phyloP scores from a whole-genome alignment of 805 yeast genomes.

The Ogataea pignaliae region DNA sequence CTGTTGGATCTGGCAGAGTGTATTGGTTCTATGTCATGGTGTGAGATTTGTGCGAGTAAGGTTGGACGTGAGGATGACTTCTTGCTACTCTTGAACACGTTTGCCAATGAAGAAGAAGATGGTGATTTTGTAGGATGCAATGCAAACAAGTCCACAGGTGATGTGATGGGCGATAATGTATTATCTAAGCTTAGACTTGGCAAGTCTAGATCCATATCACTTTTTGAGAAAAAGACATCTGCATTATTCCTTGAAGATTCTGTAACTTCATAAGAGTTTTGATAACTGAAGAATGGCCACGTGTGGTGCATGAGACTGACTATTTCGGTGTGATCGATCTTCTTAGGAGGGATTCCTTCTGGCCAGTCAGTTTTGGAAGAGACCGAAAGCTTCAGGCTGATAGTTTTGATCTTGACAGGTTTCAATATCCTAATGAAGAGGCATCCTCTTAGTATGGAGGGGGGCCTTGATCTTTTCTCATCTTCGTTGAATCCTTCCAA shows the following conservation, averaged over 20 bases:
- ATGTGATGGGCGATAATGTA: conserved; percentile 26
- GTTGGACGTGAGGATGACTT: conserved; percentile 20
- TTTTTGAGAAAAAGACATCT: conserved; percentile 36
- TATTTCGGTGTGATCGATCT: conserved; percentile 58
- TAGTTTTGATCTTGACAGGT: conserved; percentile 64
- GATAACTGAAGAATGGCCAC: conserved; percentile 78
- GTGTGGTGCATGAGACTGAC: conserved; percentile 69
- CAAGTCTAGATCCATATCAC: conserved; percentile 29
- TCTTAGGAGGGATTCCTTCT: conserved; percentile 94
- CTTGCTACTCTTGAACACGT: conserved; percentile 25
- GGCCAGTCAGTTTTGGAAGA: conserved; percentile 88
- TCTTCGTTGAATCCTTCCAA: conserved; percentile 74
- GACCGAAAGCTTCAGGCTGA: conserved; percentile 63
- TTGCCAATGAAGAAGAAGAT: conserved; percentile 23
- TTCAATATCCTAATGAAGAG: conserved; percentile 65
- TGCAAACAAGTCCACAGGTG: conserved; percentile 15
- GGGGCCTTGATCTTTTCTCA: conserved; percentile 64
- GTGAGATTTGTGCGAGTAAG: conserved; percentile 9
- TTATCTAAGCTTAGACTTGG: conserved; percentile 34
- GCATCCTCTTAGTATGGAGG: conserved; percentile 78
- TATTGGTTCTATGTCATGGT: conserved; percentile 15
- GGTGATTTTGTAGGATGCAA: conserved; percentile 24
- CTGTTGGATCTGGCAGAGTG: conserved; percentile 20
- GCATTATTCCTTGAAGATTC: conserved; percentile 42
- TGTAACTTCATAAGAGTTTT: conserved; percentile 23